Percentiles rank a stretch among this genome's conserved stretches.
Evolutionary conservation across 805 yeast species (phyloP).

Genomic region (Jamesozyma hellenica): DNA sequence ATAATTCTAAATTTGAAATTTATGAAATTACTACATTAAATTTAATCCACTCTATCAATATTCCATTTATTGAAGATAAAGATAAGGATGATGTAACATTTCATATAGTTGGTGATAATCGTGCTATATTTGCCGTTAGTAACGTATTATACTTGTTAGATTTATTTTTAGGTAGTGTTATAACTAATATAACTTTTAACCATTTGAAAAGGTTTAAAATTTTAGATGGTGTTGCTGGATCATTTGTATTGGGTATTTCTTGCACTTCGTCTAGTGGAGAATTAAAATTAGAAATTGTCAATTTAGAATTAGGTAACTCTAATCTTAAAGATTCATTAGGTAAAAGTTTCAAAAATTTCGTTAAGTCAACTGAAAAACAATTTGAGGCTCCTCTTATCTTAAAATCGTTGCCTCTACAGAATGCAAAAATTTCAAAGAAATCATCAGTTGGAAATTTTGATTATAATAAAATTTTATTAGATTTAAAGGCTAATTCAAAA

Average conservation of each 20-base stretch:
- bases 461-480: slow-evolving; percentile 19
- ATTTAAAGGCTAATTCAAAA: slow-evolving; percentile 15
- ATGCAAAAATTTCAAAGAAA: slow-evolving; percentile 9
- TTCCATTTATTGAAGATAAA: slow-evolving; percentile 19
- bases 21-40: slow-evolving; percentile 7
- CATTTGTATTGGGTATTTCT: slow-evolving; percentile 7
- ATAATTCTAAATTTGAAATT: slow-evolving; percentile 3
- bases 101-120: slow-evolving; percentile 23
- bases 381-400: slow-evolving; percentile 11
- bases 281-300: slow-evolving; percentile 23
- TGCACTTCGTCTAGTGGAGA: slow-evolving; percentile 5
- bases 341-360: slow-evolving; percentile 34
- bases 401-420: slow-evolving; percentile 14
- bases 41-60: slow-evolving; percentile 6
- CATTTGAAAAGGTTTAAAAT: slow-evolving; percentile 8
- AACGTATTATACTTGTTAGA: slow-evolving; percentile 24
- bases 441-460: slow-evolving; percentile 7
- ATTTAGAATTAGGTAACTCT: slow-evolving; percentile 55
- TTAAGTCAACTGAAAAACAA: slow-evolving; percentile 1
- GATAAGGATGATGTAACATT: slow-evolving; percentile 13
- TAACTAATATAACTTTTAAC: slow-evolving; percentile 2
- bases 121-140: slow-evolving; percentile 22
- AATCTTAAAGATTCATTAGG: slow-evolving; percentile 62
- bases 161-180: slow-evolving; percentile 11
- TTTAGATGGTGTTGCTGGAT: slow-evolving; percentile 5